phyloP scores from a whole-genome alignment of 129 eudicot species.

The Dittrichia graveolens region DNA sequence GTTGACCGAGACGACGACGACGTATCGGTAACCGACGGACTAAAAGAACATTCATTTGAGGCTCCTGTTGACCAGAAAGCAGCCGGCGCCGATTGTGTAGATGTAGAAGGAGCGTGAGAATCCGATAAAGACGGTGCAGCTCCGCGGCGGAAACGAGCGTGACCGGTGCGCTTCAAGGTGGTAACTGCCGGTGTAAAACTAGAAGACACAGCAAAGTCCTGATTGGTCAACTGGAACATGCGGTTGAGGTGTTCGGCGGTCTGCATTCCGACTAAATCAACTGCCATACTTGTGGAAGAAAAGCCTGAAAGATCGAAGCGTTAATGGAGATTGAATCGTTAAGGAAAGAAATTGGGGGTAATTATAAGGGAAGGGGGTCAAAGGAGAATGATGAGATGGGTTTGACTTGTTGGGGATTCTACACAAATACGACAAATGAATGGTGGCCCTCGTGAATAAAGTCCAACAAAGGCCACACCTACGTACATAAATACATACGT shows the following conservation, averaged over 20 bases:
- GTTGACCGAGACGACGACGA: constrained; percentile 51
- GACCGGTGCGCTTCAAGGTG: constrained; percentile 36
- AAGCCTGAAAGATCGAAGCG: not conserved
- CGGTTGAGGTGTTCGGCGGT: constrained; percentile 27
- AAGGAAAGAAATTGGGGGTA: not conserved
- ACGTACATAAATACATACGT: no score
- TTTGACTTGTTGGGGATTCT: constrained; percentile 39
- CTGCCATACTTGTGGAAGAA: constrained; percentile 31
- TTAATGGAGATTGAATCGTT: constrained; percentile 12
- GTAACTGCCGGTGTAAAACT: constrained; percentile 25
- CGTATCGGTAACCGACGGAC: constrained; percentile 33
- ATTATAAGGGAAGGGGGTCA: constrained; percentile 15
- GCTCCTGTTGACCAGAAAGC: not conserved
- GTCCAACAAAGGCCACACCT: constrained; percentile 3
- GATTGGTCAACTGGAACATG: constrained; percentile 34
- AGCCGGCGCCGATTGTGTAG: constrained; percentile 42
- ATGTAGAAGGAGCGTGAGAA: constrained; percentile 38
- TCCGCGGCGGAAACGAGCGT: constrained; percentile 46
- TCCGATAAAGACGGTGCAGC: constrained; percentile 25
- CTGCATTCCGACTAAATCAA: constrained; percentile 42
- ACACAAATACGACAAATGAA: constrained; percentile 30
- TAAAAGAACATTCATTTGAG: constrained; percentile 20
- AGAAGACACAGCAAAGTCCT: constrained; percentile 27
- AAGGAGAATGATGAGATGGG: constrained; percentile 33
- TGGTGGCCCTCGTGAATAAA: constrained; percentile 22